These are phyloP conservation scores for Vitis labrusca DNA, from an alignment of 164 flowering plant genomes.

Conservation along the genomic window DNA sequence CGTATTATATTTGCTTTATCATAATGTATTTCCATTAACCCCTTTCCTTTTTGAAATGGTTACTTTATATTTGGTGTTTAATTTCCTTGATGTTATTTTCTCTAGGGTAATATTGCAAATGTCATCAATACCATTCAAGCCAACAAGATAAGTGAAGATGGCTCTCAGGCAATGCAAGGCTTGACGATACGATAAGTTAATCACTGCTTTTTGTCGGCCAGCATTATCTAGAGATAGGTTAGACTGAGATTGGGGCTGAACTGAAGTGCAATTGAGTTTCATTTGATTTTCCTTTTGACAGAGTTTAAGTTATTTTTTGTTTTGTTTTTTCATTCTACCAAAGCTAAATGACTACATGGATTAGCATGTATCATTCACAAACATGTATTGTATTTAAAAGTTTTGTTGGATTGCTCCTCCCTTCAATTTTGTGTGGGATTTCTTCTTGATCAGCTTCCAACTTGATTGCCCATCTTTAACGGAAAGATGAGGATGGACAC, in stretches of 20 bases:
- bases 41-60: too few species aligned
- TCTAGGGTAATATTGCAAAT: conserved; percentile 69
- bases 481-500: too few species aligned
- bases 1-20: too few species aligned
- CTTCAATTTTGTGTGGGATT: too few species aligned
- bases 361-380: not conserved
- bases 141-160: conserved; percentile 68
- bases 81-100: not conserved
- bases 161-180: conserved; percentile 60
- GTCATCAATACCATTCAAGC: conserved; percentile 76
- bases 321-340: not conserved
- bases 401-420: too few species aligned
- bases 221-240: not conserved
- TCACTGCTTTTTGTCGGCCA: not conserved
- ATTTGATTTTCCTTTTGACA: conserved; percentile 5
- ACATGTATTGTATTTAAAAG: too few species aligned
- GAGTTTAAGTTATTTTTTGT: not conserved
- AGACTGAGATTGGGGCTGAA: not conserved
- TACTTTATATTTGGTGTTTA: too few species aligned
- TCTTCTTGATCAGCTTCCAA: too few species aligned
- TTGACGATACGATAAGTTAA: conserved; percentile 44
- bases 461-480: too few species aligned
- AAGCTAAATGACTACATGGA: not conserved
- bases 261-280: not conserved
- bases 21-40: not conserved